phyloP scores from a whole-genome alignment of 169 alveolate species.

The Plasmodium vivax region DNA sequence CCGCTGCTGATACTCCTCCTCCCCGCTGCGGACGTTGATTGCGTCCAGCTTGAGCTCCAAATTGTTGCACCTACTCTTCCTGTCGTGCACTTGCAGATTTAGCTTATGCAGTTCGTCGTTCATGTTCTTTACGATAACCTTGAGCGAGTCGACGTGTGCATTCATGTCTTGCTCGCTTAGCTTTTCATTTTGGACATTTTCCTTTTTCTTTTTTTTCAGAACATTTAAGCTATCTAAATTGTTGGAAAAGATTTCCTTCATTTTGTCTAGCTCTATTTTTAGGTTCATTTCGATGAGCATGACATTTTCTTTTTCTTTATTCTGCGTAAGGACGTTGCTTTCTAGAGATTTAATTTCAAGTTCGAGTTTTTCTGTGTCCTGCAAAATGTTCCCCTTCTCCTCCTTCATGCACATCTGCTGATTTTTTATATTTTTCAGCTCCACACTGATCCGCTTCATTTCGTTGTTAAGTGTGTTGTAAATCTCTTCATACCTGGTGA shows the following conservation, averaged over 20 bases:
- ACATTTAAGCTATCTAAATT: constrained; percentile 48
- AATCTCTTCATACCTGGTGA: constrained; percentile 35
- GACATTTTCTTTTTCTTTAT: constrained; percentile 69
- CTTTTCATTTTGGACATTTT: constrained; percentile 21
- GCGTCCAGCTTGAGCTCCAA: constrained; percentile 42
- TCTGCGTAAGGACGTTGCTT: constrained; percentile 12
- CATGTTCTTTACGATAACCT: constrained; percentile 39
- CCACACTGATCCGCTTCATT: constrained; percentile 52
- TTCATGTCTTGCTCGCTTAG: constrained; percentile 52
- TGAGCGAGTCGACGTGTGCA: constrained; percentile 57
- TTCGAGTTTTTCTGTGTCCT: constrained; percentile 19
- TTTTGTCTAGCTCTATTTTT: constrained; percentile 60
- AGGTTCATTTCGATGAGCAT: constrained; percentile 55
- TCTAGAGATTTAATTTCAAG: constrained; percentile 66
- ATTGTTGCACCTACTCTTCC: constrained; percentile 42
- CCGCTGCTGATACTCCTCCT: not conserved
- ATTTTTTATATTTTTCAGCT: constrained; percentile 45
- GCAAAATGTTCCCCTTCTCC: constrained; percentile 3
- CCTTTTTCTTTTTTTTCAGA: constrained; percentile 19
- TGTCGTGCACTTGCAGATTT: constrained; percentile 31
- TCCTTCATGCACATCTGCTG: constrained; percentile 28
- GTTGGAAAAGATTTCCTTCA: constrained; percentile 28
- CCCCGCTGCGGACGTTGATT: not conserved
- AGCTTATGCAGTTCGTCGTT: constrained; percentile 66
- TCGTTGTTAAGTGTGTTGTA: constrained; percentile 52